Conservation (phyloP, 305 asterid species). For the Coffea humblotiana region DNA sequence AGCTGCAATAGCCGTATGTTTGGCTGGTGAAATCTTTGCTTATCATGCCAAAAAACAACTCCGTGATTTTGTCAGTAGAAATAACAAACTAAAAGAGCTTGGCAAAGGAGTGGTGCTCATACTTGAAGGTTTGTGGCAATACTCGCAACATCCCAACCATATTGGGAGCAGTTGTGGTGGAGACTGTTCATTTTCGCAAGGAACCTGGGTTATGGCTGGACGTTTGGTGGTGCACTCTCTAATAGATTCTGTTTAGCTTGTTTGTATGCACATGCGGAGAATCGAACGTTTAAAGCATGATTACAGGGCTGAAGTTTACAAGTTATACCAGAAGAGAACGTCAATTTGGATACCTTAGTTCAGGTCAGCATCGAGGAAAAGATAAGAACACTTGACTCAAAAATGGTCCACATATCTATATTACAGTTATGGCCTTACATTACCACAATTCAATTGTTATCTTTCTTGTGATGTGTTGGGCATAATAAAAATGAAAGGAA, state of each 20-base stretch:
- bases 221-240: conserved; percentile 57
- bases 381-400: conserved; percentile 52
- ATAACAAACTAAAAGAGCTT: conserved; percentile 40
- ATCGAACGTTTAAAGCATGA: conserved; percentile 63
- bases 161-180: conserved; percentile 98
- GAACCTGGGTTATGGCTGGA: conserved; percentile 68
- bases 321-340: conserved; percentile 58
- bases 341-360: conserved; percentile 90
- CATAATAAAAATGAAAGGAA: too few relatives aligned
- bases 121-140: conserved; percentile 77
- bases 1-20: conserved; percentile 52
- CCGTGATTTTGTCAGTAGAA: conserved; percentile 54
- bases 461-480: too few relatives aligned
- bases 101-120: conserved; percentile 49
- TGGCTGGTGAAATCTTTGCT: conserved; percentile 59
- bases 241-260: conserved; percentile 77
- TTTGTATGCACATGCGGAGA: conserved; percentile 78
- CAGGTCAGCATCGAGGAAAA: conserved; percentile 43
- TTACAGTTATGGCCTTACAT: not conserved
- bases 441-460: too few relatives aligned
- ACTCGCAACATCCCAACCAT: conserved; percentile 87
- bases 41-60: conserved; percentile 80
- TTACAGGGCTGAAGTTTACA: conserved; percentile 71
- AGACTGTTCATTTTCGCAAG: conserved; percentile 66
- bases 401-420: conserved; percentile 6